Percentiles rank a stretch among this genome's conserved stretches.
These are phyloP conservation scores for Quercus phellos DNA, from an alignment of 331 rosid species.

Conservation along the genomic window DNA sequence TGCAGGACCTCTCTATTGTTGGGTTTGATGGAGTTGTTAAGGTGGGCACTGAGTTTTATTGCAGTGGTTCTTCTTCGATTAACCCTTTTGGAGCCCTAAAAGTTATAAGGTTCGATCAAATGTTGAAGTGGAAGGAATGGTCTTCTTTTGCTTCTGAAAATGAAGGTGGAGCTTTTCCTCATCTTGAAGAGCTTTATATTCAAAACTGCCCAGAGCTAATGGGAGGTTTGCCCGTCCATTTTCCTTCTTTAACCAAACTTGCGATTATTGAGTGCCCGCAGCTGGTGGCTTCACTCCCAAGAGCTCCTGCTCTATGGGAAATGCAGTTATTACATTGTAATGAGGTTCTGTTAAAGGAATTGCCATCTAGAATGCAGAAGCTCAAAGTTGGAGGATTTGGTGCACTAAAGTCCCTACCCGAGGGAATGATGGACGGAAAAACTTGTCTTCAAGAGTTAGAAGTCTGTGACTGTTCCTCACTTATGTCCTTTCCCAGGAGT, in stretches of 20 bases:
- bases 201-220: neutral
- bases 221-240: neutral
- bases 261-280: neutral
- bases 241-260: slow-evolving; percentile 17
- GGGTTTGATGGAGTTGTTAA: neutral
- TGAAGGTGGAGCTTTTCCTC: neutral
- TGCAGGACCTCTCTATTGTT: neutral
- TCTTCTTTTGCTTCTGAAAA: no score
- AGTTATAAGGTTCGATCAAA: neutral
- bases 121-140: slow-evolving; percentile 18
- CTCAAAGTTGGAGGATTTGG: neutral
- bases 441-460: neutral
- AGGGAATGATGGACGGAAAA: neutral
- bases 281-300: neutral
- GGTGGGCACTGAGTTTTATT: neutral
- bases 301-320: neutral
- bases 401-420: neutral
- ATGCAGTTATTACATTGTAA: neutral
- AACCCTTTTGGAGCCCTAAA: slow-evolving; percentile 12
- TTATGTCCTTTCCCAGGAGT: no score
- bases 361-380: slow-evolving; percentile 7
- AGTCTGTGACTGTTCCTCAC: neutral
- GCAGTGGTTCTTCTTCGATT: neutral
- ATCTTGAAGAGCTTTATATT: neutral
- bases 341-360: slow-evolving; percentile 1